These are phyloP conservation scores for Lactarius akahatsu DNA, from an alignment of 768 basidiomycete species.

Conservation along the genomic window DNA sequence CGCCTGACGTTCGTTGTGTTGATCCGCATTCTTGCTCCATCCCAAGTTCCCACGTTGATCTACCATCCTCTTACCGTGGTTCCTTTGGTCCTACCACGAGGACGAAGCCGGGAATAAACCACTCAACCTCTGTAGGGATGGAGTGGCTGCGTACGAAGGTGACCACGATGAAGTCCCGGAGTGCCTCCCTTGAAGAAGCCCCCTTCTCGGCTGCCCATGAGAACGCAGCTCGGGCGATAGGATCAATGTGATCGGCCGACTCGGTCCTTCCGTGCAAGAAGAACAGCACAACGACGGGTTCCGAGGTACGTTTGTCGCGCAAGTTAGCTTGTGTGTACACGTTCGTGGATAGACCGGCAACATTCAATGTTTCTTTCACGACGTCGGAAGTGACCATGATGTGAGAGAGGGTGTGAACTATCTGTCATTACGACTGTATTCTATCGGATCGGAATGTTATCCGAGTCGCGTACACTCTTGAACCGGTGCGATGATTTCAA, in stretches of 20 bases:
- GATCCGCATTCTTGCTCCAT: conserved; percentile 38
- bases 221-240: conserved; percentile 39
- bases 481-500: too few species aligned
- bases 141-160: conserved; percentile 41
- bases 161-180: conserved; percentile 47
- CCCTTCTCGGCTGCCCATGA: conserved; percentile 31
- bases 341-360: conserved; percentile 36
- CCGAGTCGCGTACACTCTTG: too few species aligned
- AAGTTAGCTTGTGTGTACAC: conserved; percentile 32
- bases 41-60: conserved; percentile 40
- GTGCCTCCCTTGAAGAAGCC: conserved; percentile 25
- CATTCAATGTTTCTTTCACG: conserved; percentile 31
- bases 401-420: not conserved
- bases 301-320: conserved; percentile 6
- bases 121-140: not conserved
- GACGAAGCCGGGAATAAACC: not conserved
- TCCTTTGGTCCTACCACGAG: conserved; percentile 48
- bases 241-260: conserved; percentile 36
- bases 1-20: conserved; percentile 46
- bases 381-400: conserved; percentile 9
- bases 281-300: conserved; percentile 41
- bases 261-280: conserved; percentile 49
- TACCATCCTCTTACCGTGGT: conserved; percentile 48
- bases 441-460: too few species aligned
- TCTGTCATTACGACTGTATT: not conserved